Evolutionary conservation across 2,329 filamentous ascomycete species (phyloP), one percentile per base, ranked within the genome.

Genomic region (Alternaria rosae): DNA sequence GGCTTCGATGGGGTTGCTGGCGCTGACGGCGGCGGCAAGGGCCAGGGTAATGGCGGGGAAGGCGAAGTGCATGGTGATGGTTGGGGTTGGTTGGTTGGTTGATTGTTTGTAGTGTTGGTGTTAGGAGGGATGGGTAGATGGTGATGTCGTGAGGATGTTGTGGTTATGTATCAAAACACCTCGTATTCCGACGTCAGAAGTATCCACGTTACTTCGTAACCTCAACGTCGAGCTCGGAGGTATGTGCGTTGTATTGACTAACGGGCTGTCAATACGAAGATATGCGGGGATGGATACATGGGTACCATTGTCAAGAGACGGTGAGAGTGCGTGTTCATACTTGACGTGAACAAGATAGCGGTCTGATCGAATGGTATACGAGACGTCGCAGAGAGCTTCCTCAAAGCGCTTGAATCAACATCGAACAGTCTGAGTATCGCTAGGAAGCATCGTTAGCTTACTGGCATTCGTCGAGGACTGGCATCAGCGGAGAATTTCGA

Each of bases 131-230:
- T 53, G 50, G 6, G 15, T 41, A 6, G 6, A 6, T 13, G 21
- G 28, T 13, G 3, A 2, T 15, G 30, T n/a, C 3, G 0, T 25
- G 20, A 7, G 35, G 50, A 41, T 25, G 7, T 0, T 3, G 15
- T 53, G n/a, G 10, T 53, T 53, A 41, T 53, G 41, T 53, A 53
- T 26, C 13, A 8, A 21, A 17, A 26, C 11, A 3, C n/a, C 50
- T 53, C 50, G 50, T 53, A 53, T 53, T 13, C 32, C 21, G 50
- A 41, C 50, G 50, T 53, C 50, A 41, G 50, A 53, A 53, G 50
- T 53, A 53, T 20, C 50, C 47, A 51, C 32, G 32, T 41, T 41
- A 53, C 50, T 12, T 53, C 32, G 50, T 53, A 41, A 25, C 8
- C 50, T 41, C 50, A 53, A 41, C 21, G 17, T 53, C 32, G 25